Conservation (phyloP, 2,329 filamentous ascomycete genomes). For the Sporothrix sp. region DNA sequence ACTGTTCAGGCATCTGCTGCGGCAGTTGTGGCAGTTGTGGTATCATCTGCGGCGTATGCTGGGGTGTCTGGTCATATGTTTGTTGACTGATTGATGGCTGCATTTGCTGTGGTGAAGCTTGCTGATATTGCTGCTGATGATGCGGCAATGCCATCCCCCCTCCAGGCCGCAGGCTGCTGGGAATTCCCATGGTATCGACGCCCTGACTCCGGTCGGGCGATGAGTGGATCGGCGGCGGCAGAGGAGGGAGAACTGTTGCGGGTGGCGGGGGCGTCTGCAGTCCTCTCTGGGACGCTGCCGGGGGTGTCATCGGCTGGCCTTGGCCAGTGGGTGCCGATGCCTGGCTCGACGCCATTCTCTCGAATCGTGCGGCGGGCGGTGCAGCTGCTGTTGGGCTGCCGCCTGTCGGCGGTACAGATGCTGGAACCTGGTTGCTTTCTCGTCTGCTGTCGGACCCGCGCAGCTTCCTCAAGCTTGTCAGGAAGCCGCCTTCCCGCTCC, state of each 20-base stretch:
- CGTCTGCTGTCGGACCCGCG: slow-evolving; percentile 5
- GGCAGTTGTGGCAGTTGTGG: neutral
- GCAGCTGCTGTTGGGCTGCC: neutral
- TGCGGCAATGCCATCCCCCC: neutral
- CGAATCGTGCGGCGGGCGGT: no score
- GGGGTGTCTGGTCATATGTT: neutral
- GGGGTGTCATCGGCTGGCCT: no score
- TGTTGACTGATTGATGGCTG: neutral
- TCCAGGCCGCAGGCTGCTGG: neutral
- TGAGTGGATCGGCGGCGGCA: neutral
- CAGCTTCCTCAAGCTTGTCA: slow-evolving; percentile 8
- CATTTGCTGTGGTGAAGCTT: neutral
- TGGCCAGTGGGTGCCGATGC: neutral
- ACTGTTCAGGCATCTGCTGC: neutral
- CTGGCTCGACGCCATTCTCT: neutral
- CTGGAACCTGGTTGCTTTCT: neutral
- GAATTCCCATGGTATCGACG: neutral
- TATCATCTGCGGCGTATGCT: neutral
- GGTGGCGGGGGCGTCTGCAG: neutral
- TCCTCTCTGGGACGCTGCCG: neutral
- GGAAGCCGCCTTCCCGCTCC: neutral
- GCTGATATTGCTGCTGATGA: neutral
- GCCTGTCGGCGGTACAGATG: neutral
- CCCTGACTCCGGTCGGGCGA: neutral
- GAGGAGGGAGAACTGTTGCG: neutral